phyloP scores from a whole-genome alignment of 2,329 filamentous ascomycete genomes.

The Colletotrichum cuscutae region DNA sequence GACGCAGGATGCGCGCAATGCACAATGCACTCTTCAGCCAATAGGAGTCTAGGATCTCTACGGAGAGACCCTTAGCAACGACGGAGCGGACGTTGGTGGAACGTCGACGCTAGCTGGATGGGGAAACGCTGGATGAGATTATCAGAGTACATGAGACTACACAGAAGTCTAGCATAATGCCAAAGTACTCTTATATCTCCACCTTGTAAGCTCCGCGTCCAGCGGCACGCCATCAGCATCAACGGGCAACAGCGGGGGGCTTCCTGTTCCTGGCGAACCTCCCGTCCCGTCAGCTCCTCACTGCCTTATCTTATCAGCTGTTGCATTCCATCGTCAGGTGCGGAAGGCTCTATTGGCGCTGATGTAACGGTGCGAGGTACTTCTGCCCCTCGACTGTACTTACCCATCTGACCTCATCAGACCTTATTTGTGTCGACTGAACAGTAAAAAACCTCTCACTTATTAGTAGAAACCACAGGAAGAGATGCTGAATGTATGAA shows the following conservation, averaged over 20 bases:
- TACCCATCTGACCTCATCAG: not conserved
- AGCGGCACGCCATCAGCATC: not conserved
- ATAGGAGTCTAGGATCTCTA: not conserved
- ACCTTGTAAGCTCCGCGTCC: not conserved
- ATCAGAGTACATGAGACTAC: not conserved
- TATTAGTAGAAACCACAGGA: not conserved
- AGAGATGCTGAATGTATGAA: not conserved
- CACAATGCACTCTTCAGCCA: not conserved
- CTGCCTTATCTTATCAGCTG: not conserved
- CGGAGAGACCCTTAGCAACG: not conserved
- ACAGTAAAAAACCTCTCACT: too few species aligned
- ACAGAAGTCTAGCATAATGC: rapidly evolving
- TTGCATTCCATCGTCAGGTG: slow-evolving; percentile 16
- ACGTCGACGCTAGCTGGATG: slow-evolving; percentile 17
- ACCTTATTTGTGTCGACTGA: too few species aligned
- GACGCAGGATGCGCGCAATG: slow-evolving; percentile 4
- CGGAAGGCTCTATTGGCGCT: not conserved
- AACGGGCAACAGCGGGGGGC: slow-evolving; percentile 17
- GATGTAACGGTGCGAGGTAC: slow-evolving; percentile 28
- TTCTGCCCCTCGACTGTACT: not conserved
- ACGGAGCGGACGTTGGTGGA: slow-evolving; percentile 5
- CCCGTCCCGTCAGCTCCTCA: not conserved
- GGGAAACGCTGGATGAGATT: not conserved
- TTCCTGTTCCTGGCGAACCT: not conserved
- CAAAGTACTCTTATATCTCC: not conserved